A percentile compares a stretch with the other conserved stretches of the same genome.
Evolutionary conservation across 768 basidiomycete genomes (phyloP).

Genomic region (Xerocomus brunneocitrinus): DNA sequence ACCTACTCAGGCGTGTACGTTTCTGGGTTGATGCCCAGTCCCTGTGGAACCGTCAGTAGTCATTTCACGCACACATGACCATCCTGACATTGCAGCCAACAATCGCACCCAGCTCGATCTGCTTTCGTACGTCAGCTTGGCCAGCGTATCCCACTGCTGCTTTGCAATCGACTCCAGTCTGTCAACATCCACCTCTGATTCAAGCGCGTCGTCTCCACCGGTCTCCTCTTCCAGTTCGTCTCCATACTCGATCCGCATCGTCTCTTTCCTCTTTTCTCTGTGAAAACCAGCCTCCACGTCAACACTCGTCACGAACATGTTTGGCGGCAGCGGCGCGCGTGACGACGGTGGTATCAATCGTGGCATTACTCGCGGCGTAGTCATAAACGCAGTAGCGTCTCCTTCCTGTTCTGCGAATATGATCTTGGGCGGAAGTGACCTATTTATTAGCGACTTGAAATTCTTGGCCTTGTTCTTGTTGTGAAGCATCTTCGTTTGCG

Average conservation of each 20-base stretch:
- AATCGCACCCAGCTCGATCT: slow-evolving; percentile 29
- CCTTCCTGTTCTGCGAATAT: slow-evolving; percentile 38
- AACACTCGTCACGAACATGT: too few relatives aligned
- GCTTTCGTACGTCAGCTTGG: slow-evolving; percentile 20
- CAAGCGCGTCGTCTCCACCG: too few relatives aligned
- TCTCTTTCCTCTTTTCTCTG: too few relatives aligned
- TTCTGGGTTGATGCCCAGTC: slow-evolving; percentile 51
- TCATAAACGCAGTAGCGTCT: background rate
- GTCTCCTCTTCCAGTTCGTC: too few relatives aligned
- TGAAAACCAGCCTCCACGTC: too few relatives aligned
- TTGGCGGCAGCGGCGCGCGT: too few relatives aligned
- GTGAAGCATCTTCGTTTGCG: slow-evolving; percentile 34
- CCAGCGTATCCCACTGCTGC: slow-evolving; percentile 17
- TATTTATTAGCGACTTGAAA: too few relatives aligned
- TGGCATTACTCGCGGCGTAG: background rate
- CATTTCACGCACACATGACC: background rate
- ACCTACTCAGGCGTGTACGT: slow-evolving; percentile 60
- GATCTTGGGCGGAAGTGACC: slow-evolving; percentile 48
- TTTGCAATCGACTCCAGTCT: slow-evolving; percentile 10
- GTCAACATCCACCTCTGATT: background rate
- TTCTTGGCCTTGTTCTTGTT: slow-evolving; percentile 76
- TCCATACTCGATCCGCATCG: too few relatives aligned
- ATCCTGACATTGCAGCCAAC: slow-evolving; percentile 49
- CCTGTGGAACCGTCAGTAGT: slow-evolving; percentile 32
- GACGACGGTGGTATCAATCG: too few relatives aligned